Evolutionary conservation across 169 alveolate genomes (phyloP).

Genomic region (Amoebophrya sp.): DNA sequence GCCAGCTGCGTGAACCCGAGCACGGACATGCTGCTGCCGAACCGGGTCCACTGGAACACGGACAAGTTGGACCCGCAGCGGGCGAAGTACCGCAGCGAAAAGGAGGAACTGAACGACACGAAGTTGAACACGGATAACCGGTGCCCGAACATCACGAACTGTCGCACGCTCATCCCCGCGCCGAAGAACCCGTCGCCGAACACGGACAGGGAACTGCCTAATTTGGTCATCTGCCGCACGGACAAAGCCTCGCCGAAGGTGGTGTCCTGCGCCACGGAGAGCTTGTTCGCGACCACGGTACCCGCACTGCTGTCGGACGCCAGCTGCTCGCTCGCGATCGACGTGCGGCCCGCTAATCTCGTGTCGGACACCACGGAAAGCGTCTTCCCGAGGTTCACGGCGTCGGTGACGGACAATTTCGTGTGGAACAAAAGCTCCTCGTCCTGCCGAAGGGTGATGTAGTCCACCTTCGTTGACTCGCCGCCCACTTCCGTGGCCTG

Average conservation of each 20-base stretch:
- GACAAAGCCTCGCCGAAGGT: neutral
- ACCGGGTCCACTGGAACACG: conserved; percentile 34
- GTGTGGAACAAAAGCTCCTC: neutral
- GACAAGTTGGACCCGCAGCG: conserved; percentile 26
- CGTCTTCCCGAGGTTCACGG: neutral
- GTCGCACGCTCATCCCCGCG: conserved; percentile 3
- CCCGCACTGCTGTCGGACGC: neutral
- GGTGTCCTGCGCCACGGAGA: neutral
- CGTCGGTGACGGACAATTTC: neutral
- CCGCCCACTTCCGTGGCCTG: neutral
- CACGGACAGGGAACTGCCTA: conserved; percentile 1
- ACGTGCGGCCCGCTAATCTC: neutral
- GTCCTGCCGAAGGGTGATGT: neutral
- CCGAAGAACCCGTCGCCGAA: conserved; percentile 36
- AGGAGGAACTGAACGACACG: neutral
- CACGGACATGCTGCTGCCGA: neutral
- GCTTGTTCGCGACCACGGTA: conserved; percentile 25
- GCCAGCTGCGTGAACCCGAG: conserved; percentile 37
- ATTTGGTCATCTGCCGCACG: neutral
- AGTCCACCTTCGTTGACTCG: neutral
- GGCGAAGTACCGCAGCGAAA: neutral
- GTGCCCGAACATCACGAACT: neutral
- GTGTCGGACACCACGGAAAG: neutral
- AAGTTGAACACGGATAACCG: neutral
- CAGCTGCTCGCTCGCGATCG: neutral